phyloP scores from a whole-genome alignment of 1,139 yeast genomes.

The Pichia sp. region DNA sequence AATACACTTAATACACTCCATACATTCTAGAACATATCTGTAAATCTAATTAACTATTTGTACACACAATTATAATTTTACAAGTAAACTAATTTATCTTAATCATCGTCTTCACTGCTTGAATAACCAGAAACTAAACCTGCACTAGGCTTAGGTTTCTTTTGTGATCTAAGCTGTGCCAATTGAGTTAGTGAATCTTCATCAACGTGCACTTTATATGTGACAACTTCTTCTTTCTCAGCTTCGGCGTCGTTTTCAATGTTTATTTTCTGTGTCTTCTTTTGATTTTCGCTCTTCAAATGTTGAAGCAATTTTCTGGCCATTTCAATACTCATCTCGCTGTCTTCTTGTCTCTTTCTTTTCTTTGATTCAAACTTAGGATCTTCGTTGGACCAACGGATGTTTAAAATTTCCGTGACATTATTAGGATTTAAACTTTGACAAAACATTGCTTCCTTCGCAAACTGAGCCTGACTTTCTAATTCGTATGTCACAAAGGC shows the following conservation, averaged over 20 bases:
- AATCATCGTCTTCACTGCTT: constrained; percentile 11
- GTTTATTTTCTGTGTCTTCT: constrained; percentile 3
- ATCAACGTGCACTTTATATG: not conserved
- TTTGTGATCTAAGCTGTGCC: not conserved
- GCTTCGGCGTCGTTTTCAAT: not conserved
- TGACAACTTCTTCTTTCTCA: not conserved
- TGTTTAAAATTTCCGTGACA: constrained; percentile 49
- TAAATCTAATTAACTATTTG: too few relatives aligned
- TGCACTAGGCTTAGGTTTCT: not conserved
- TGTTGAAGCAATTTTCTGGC: constrained; percentile 27
- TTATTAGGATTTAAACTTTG: constrained; percentile 61
- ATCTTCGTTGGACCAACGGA: constrained; percentile 91
- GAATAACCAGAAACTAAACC: constrained; percentile 10
- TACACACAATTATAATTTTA: too few relatives aligned
- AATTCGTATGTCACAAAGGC: constrained; percentile 74
- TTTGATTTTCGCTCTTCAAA: constrained; percentile 15
- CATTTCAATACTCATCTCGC: constrained; percentile 28
- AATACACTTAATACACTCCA: too few relatives aligned
- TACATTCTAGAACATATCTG: too few relatives aligned
- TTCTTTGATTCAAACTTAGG: constrained; percentile 71
- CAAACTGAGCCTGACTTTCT: constrained; percentile 85
- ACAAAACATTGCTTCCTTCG: constrained; percentile 88
- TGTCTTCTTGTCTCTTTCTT: constrained; percentile 37
- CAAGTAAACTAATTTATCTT: too few relatives aligned
- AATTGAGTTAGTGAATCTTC: not conserved